These are phyloP conservation scores for Hymenoscyphus infarciens DNA, from an alignment of 2,329 filamentous ascomycete species.

Conservation along the genomic window DNA sequence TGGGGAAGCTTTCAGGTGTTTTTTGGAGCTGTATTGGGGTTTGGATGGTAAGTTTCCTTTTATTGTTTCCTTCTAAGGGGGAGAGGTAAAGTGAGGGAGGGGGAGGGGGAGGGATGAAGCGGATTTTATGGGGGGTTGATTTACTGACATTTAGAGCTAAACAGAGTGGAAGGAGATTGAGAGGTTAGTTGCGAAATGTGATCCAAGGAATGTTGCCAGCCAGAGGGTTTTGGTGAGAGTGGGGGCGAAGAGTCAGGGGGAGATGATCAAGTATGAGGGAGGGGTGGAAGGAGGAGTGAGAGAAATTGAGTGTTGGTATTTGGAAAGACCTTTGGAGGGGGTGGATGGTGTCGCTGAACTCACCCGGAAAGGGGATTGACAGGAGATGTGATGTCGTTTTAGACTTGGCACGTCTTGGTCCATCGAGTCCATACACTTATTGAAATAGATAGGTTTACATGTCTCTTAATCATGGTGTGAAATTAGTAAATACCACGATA, in stretches of 20 bases:
- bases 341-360: too few relatives aligned
- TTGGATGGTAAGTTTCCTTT: constrained; percentile 15
- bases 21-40: constrained; percentile 24
- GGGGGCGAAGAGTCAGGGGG: constrained; percentile 21
- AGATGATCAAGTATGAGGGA: constrained; percentile 12
- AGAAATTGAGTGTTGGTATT: constrained; percentile 23
- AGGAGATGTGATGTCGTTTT: too few relatives aligned
- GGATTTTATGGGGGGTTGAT: background rate
- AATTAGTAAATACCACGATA: background rate
- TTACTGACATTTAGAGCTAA: background rate
- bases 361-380: too few relatives aligned
- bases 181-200: constrained; percentile 23
- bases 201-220: constrained; percentile 21
- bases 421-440: too few relatives aligned
- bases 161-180: constrained; percentile 23
- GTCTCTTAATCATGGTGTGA: too few relatives aligned
- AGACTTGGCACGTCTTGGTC: too few relatives aligned
- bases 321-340: constrained; percentile 21
- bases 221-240: constrained; percentile 18
- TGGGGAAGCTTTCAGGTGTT: constrained; percentile 22
- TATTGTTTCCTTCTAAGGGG: background rate
- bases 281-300: constrained; percentile 11
- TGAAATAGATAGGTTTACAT: too few relatives aligned
- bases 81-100: background rate
- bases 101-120: background rate